Evolutionary conservation across 225 moss, liverwort and hornwort genomes (phyloP), one percentile per base, ranked within the genome.

Genomic region (Pseudoscleropodium purum): DNA sequence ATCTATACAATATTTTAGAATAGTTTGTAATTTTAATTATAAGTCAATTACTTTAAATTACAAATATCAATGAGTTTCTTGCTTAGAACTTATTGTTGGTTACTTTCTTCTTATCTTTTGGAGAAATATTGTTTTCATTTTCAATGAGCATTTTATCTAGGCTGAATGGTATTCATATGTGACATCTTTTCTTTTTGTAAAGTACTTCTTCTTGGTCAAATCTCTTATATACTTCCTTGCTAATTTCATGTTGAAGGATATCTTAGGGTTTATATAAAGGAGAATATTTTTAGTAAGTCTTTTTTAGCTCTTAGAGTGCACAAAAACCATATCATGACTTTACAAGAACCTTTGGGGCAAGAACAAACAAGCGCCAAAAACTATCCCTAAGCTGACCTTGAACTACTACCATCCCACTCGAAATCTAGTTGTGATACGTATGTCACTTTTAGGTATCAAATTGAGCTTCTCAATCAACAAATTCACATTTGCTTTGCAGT

Each of bases 301-400:
- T 65, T 65, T 18, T 33, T 65, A 33, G 9, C 4, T 33, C 9
- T 17, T 2, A 17, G 1, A 33, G 41, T 70, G 12, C 2, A 7
- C 7, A 8, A 21, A 26, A 79, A 59, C 0, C 17, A 59, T 59
- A 18, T 79, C 27, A 27, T 79, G 9, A 27, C 17, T 56, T 27
- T 17, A 4, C 59, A 57, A 27, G 17, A 79, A n/a, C 16, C n/a
- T 57, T 25, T 0, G 26, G 25, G 25, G 9, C 5, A 17, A 26
- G n/a, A n/a, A n/a, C 0, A 0, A n/a, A 37, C 1, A 0, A n/a
- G 26, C 1, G 17, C 3, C 11, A 10, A 17, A 7, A 39, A 27
- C 7, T 11, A 4, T 59, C 11, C 57, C 31, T 30, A 6, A 51
- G 7, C 34, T 47, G 9, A 30, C 49, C 7, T 7, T 18, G 3